A percentile compares a stretch with the other conserved stretches of the same genome.
These are phyloP conservation scores for Tolypocladium inflatum DNA, from an alignment of 2,329 filamentous ascomycete species.

Conservation along the genomic window DNA sequence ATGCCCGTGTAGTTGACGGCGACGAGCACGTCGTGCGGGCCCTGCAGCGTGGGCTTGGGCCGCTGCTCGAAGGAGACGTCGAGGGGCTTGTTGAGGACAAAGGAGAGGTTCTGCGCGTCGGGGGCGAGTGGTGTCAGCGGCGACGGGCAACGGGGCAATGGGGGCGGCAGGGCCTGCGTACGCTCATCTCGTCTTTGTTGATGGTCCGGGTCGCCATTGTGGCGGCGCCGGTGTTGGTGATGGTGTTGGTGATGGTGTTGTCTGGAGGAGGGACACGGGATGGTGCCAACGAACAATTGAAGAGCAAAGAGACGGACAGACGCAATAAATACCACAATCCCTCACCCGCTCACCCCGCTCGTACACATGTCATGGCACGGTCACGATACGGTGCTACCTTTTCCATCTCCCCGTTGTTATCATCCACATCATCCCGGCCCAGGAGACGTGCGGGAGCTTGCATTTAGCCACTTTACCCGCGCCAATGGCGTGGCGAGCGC, in stretches of 20 bases:
- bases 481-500: background rate
- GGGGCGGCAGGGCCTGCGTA: constrained; percentile 2
- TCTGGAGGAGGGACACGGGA: background rate
- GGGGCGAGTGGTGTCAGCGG: constrained; percentile 4
- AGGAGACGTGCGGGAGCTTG: background rate
- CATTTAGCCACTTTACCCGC: constrained; percentile 1
- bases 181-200: constrained; percentile 19
- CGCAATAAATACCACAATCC: background rate
- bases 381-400: background rate
- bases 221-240: background rate
- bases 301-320: background rate
- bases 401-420: background rate
- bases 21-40: constrained; percentile 68
- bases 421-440: background rate
- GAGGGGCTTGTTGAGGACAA: constrained; percentile 68
- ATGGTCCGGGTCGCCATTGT: constrained; percentile 13
- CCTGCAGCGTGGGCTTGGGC: constrained; percentile 58
- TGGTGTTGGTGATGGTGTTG: background rate
- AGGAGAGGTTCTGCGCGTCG: constrained; percentile 65
- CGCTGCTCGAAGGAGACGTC: constrained; percentile 68
- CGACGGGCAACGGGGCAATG: background rate
- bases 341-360: background rate
- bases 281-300: background rate
- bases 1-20: constrained; percentile 80
- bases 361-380: background rate